Evolutionary conservation across 257 asterid genomes (phyloP), one percentile per base, ranked within the genome.

Genomic region (Osmanthus fragrans): DNA sequence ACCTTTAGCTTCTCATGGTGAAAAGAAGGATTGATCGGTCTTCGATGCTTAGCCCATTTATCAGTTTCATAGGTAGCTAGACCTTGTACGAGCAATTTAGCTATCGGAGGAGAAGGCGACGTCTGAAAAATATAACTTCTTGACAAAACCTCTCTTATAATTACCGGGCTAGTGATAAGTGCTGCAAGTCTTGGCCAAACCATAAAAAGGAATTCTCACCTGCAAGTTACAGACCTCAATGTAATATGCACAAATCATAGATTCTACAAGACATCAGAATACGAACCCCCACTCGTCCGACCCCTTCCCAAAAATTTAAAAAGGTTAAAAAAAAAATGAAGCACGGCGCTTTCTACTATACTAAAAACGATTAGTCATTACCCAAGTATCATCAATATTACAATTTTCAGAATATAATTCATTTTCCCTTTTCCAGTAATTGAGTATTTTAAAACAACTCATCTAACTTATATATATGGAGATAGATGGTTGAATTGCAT

Each of bases 21-120:
- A 76, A 90, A 90, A 33, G 89, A 90, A 68, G 96, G 89, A 73
- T 83, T 88, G 73, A 90, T 82, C 25, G 84, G 65, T 54, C 82
- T 84, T 36, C 89, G 84, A 39, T 88, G 92, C 79, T 87, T 90
- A 3, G 92, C 87, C 93, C 93, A 90, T 85, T 87, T 86, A 19
- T 90, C 88, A 0, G 72, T 70, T 30, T 90, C 90, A 25, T 85
- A 77, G 42, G 47, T 21, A 2, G 72, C 86, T 32, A 89, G 6
- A 34, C 94, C 96, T 81, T 16, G 42, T 19, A 82, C 87, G 40
- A 83, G 72, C 40, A 83, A 29, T 30, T 73, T 79, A 36, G 49
- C 71, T 8, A 85, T 5, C 56, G 87, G 84, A 80, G 54, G 84
- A 12, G 58, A 9, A 4, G 40, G 45, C 18, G 82, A 74, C 87